Evolutionary conservation across 108 stramenopile genomes (phyloP).

Genomic region (Conticribra guillardii): DNA sequence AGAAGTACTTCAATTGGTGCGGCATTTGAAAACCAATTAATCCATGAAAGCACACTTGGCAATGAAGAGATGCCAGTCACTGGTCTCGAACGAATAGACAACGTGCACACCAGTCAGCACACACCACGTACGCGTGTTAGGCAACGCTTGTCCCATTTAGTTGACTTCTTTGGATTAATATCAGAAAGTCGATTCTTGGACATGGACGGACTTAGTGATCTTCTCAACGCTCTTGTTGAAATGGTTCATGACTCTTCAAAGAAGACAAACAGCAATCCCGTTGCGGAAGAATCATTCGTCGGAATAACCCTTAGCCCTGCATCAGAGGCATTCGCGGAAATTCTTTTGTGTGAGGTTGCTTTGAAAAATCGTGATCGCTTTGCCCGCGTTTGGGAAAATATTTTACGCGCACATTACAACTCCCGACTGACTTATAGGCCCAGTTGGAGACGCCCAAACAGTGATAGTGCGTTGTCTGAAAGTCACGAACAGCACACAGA

Average conservation of each 20-base stretch:
- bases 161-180: conserved; percentile 70
- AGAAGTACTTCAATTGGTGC: conserved; percentile 55
- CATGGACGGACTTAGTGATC: conserved; percentile 52
- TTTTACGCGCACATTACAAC: conserved; percentile 66
- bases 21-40: conserved; percentile 73
- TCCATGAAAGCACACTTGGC: conserved; percentile 61
- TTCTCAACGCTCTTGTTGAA: conserved; percentile 65
- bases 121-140: conserved; percentile 75
- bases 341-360: conserved; percentile 81
- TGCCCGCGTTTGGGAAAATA: conserved; percentile 63
- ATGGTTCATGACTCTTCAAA: conserved; percentile 50
- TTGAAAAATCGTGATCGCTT: conserved; percentile 82
- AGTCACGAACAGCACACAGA: conserved; percentile 24
- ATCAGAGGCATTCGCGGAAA: conserved; percentile 87
- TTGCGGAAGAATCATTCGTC: conserved; percentile 13
- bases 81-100: conserved; percentile 79
- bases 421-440: conserved; percentile 48
- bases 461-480: conserved; percentile 11
- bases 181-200: conserved; percentile 80
- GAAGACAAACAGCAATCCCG: conserved; percentile 15
- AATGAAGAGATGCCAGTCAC: conserved; percentile 68
- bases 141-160: conserved; percentile 62
- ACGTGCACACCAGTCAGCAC: conserved; percentile 34
- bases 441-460: background rate
- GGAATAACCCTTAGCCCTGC: conserved; percentile 72